phyloP scores from a whole-genome alignment of 768 basidiomycete genomes.

The Boletus tylopilopsis region DNA sequence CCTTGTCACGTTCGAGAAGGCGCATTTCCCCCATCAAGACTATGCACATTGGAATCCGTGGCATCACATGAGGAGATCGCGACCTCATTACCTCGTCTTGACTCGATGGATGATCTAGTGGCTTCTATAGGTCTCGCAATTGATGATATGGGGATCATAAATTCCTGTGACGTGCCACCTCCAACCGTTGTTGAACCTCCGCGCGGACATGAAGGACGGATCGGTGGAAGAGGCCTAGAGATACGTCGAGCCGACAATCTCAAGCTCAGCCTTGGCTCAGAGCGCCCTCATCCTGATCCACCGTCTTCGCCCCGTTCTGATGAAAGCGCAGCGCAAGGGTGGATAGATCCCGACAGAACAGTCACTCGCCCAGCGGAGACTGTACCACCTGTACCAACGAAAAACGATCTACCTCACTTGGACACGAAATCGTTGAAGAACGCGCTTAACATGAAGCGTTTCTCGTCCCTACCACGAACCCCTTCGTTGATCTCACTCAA shows the following conservation, averaged over 20 bases:
- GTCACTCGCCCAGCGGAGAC: constrained; percentile 12
- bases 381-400: constrained; percentile 30
- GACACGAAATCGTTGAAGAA: constrained; percentile 26
- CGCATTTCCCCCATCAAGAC: constrained; percentile 54
- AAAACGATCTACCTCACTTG: constrained; percentile 20
- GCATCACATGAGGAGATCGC: constrained; percentile 16
- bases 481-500: constrained; percentile 52
- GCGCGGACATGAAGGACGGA: constrained; percentile 31
- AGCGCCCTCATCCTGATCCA: constrained; percentile 6
- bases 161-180: constrained; percentile 32
- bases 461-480: constrained; percentile 60
- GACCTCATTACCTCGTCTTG: constrained; percentile 22
- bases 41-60: constrained; percentile 25
- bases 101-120: constrained; percentile 37
- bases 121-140: constrained; percentile 37
- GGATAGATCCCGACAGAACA: constrained; percentile 19
- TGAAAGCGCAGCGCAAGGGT: constrained; percentile 14
- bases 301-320: constrained; percentile 21
- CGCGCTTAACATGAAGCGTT: constrained; percentile 37
- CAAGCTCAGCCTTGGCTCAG: constrained; percentile 8
- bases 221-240: constrained; percentile 26
- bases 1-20: constrained; percentile 52
- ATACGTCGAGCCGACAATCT: constrained; percentile 28
- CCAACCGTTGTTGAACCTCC: constrained; percentile 40
- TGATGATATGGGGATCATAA: constrained; percentile 36